These are phyloP conservation scores for Plantago lanceolata DNA, from an alignment of 305 asterid species.

Conservation along the genomic window DNA sequence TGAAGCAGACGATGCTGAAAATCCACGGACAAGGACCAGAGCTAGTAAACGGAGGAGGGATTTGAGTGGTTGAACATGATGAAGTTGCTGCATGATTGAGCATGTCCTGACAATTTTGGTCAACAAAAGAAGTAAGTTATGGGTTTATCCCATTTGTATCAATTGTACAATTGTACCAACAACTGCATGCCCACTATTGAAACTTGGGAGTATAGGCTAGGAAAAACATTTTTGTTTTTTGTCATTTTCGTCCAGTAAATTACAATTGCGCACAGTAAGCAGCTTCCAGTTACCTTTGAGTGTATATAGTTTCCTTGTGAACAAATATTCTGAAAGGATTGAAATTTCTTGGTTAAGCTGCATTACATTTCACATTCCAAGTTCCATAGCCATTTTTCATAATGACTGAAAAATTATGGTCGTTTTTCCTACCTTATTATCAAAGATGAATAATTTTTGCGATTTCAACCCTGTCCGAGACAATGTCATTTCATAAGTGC, in stretches of 20 bases:
- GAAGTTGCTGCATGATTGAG: slow-evolving; percentile 6
- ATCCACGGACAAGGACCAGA: slow-evolving; percentile 65
- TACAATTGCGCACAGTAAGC: not conserved
- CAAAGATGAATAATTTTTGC: not conserved
- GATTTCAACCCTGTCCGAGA: too few relatives aligned
- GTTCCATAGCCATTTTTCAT: too few relatives aligned
- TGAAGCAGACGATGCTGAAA: slow-evolving; percentile 55
- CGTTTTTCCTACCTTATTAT: too few relatives aligned
- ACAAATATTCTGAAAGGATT: not conserved
- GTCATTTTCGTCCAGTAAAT: not conserved
- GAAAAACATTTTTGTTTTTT: not conserved
- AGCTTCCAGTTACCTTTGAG: not conserved
- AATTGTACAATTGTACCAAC: not conserved
- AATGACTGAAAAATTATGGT: too few relatives aligned
- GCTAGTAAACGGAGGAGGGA: slow-evolving; percentile 67
- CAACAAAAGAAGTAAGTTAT: not conserved
- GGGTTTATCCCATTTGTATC: not conserved
- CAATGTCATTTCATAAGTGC: not conserved
- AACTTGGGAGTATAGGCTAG: not conserved
- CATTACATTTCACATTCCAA: too few relatives aligned
- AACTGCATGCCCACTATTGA: not conserved
- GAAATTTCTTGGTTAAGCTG: too few relatives aligned
- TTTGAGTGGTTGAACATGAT: slow-evolving; percentile 31
- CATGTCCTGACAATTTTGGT: slow-evolving; percentile 1
- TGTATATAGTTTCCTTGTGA: not conserved